phyloP scores from a whole-genome alignment of 306 rosid species.

The Carpinus viminea region DNA sequence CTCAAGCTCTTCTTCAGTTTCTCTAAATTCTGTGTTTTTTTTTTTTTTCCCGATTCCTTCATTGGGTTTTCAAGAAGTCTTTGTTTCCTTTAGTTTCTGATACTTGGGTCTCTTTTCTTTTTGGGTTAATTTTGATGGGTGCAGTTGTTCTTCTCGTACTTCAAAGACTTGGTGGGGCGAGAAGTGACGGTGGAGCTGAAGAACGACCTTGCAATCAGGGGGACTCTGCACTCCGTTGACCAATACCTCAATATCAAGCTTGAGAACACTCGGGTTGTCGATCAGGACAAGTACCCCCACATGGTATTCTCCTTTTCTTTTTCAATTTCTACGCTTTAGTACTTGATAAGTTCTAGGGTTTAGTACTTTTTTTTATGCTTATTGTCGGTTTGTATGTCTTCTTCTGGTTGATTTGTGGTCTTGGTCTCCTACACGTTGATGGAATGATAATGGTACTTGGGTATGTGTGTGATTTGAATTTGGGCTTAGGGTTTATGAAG shows the following conservation, averaged over 20 bases:
- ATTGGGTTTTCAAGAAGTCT: background rate
- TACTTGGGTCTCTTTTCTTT: slow-evolving; percentile 7
- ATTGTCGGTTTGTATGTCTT: background rate
- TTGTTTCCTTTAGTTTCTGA: background rate
- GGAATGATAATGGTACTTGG: background rate
- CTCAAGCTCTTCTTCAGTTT: background rate
- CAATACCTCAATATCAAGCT: slow-evolving; percentile 97
- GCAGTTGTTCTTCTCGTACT: slow-evolving; percentile 96
- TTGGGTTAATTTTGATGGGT: slow-evolving; percentile 11
- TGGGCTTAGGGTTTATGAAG: background rate
- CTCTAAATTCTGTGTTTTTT: background rate
- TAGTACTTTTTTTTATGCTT: background rate
- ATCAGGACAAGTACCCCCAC: slow-evolving; percentile 95
- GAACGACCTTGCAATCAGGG: slow-evolving; percentile 93
- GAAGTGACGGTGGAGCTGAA: slow-evolving; percentile 97
- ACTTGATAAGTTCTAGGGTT: background rate
- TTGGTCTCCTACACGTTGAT: background rate
- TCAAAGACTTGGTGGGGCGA: slow-evolving; percentile 95
- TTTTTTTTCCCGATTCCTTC: background rate
- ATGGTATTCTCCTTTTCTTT: slow-evolving; percentile 49
- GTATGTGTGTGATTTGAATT: background rate
- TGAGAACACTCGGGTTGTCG: slow-evolving; percentile 95
- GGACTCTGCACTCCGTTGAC: slow-evolving; percentile 94
- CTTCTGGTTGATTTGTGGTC: background rate
- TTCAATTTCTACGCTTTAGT: slow-evolving; percentile 21